These are phyloP conservation scores for Zymoseptoria crescenta DNA, from an alignment of 2,329 filamentous ascomycete species.

Conservation along the genomic window DNA sequence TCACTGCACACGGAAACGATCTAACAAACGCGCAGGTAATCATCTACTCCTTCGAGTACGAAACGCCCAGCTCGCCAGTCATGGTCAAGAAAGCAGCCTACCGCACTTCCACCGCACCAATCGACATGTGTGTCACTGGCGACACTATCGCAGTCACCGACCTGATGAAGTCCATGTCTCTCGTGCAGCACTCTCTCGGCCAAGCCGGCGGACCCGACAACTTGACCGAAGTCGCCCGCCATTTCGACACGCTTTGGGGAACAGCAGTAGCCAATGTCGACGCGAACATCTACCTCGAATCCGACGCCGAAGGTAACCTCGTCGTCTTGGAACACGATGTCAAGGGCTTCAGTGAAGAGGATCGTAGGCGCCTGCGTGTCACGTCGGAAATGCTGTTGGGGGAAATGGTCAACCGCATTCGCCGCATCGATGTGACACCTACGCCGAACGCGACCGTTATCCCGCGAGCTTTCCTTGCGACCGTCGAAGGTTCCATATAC, in stretches of 20 bases:
- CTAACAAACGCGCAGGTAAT: constrained; percentile 40
- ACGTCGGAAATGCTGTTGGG: constrained; percentile 78
- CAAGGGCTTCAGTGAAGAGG: constrained; percentile 65
- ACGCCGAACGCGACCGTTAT: constrained; percentile 59
- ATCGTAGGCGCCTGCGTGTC: constrained; percentile 61
- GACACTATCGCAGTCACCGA: constrained; percentile 78
- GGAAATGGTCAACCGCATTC: constrained; percentile 88
- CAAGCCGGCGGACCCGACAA: constrained; percentile 47
- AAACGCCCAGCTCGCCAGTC: constrained; percentile 43
- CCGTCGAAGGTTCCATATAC: constrained; percentile 87
- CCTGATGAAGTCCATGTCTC: constrained; percentile 82
- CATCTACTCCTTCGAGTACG: constrained; percentile 51
- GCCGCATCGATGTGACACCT: constrained; percentile 60
- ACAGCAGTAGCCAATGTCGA: constrained; percentile 70
- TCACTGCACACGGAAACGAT: background rate
- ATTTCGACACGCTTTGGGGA: constrained; percentile 74
- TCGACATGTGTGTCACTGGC: constrained; percentile 67
- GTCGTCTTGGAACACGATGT: constrained; percentile 68
- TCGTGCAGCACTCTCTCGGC: constrained; percentile 63
- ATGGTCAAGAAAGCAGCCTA: constrained; percentile 68
- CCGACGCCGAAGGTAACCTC: constrained; percentile 82
- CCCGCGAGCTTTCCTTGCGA: constrained; percentile 80
- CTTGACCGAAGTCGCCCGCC: constrained; percentile 67
- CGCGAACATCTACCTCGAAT: constrained; percentile 68
- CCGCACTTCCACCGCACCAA: constrained; percentile 73